These are phyloP conservation scores for Ogataea salicorniae DNA, from an alignment of 805 yeast genomes.

Conservation along the genomic window DNA sequence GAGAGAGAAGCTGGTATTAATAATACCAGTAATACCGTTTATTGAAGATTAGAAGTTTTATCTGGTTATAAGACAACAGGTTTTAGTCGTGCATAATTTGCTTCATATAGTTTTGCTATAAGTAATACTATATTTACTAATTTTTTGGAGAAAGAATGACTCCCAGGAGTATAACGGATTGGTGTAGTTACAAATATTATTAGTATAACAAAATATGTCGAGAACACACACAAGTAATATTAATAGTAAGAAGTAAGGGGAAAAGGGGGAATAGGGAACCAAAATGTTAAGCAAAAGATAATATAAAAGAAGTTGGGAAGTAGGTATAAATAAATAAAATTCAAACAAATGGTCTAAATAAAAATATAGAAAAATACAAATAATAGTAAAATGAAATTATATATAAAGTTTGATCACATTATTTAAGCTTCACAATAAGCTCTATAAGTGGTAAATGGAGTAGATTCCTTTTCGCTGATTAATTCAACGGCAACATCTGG, in stretches of 20 bases:
- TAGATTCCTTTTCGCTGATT: conserved; percentile 40
- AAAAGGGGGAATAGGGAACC: background rate
- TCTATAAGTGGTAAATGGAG: conserved; percentile 71
- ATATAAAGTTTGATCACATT: background rate
- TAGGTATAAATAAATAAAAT: too few relatives aligned
- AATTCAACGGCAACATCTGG: conserved; percentile 67
- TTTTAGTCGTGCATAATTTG: too few relatives aligned
- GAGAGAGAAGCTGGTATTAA: conserved; percentile 2
- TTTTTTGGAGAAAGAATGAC: too few relatives aligned
- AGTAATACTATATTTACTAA: too few relatives aligned
- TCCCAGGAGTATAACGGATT: too few relatives aligned
- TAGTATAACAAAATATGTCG: background rate
- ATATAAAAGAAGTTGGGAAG: background rate
- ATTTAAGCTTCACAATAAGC: conserved; percentile 74
- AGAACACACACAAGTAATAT: background rate
- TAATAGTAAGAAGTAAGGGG: background rate
- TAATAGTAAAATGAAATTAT: background rate
- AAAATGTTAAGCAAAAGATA: background rate
- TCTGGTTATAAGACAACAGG: too few relatives aligned
- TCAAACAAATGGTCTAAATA: background rate
- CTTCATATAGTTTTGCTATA: too few relatives aligned
- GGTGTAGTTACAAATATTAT: too few relatives aligned
- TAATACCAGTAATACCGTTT: too few relatives aligned
- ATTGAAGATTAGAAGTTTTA: too few relatives aligned
- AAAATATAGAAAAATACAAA: background rate